phyloP scores from a whole-genome alignment of 495 filamentous ascomycete species.

The Tuber melanosporum region DNA sequence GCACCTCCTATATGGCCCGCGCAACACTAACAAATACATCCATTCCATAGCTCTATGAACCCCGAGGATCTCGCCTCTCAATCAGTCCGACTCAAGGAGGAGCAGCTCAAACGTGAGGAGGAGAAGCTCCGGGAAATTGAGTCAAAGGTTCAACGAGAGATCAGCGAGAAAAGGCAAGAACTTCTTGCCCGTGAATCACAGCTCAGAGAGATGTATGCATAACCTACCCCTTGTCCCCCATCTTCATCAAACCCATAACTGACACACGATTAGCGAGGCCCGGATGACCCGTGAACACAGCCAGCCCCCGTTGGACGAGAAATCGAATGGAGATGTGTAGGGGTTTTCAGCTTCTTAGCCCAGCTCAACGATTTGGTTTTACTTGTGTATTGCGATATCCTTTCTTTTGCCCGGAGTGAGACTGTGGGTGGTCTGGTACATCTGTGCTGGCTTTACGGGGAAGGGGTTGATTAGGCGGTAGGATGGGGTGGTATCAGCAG shows the following conservation, averaged over 20 bases:
- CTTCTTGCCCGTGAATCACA: slow-evolving; percentile 95
- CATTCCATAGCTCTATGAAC: slow-evolving; percentile 81
- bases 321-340: slow-evolving; percentile 37
- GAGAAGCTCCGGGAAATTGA: slow-evolving; percentile 99
- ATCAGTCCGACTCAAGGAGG: slow-evolving; percentile 96
- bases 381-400: slow-evolving; percentile 3
- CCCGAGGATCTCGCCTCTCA: slow-evolving; percentile 94
- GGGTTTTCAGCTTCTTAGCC: slow-evolving; percentile 7
- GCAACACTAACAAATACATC: slow-evolving; percentile 42
- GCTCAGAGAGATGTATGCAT: slow-evolving; percentile 71
- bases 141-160: slow-evolving; percentile 97
- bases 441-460: background rate
- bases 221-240: background rate
- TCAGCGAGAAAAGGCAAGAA: slow-evolving; percentile 99
- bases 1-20: background rate
- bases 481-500: background rate
- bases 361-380: background rate
- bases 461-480: background rate
- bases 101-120: slow-evolving; percentile 96
- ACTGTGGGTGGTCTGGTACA: background rate
- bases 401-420: background rate
- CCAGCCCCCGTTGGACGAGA: slow-evolving; percentile 29
- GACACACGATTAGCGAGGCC: slow-evolving; percentile 48
- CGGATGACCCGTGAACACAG: slow-evolving; percentile 61
- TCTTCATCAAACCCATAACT: slow-evolving; percentile 5